phyloP scores from a whole-genome alignment of 371 early-diverging fungal species.

The Rhizopus sp. region DNA sequence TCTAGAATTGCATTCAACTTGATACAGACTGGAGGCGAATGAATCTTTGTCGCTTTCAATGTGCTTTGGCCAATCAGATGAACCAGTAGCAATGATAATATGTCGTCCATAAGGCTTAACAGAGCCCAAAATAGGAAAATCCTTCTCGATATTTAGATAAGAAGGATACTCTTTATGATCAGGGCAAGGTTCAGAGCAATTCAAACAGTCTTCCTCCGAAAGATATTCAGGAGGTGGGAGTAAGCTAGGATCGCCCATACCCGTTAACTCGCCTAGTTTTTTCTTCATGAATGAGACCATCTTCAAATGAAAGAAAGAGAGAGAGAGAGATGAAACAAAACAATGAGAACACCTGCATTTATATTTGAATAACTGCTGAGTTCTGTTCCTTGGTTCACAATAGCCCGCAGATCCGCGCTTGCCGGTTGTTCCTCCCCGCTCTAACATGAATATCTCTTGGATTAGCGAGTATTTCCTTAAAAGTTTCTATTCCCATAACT shows the following conservation, averaged over 20 bases:
- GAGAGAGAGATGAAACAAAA: neutral
- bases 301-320: neutral
- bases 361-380: no score
- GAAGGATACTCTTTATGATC: slow-evolving; percentile 62
- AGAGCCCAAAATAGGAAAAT: slow-evolving; percentile 51
- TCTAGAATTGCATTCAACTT: slow-evolving; percentile 1
- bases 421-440: no score
- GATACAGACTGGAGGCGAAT: slow-evolving; percentile 28
- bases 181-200: slow-evolving; percentile 47
- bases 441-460: no score
- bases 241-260: slow-evolving; percentile 10
- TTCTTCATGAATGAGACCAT: slow-evolving; percentile 13
- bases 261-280: slow-evolving; percentile 11
- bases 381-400: no score
- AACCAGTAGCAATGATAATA: slow-evolving; percentile 62
- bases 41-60: slow-evolving; percentile 51
- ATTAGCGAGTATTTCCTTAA: no score
- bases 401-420: no score
- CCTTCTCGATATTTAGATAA: slow-evolving; percentile 64
- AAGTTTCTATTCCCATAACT: no score
- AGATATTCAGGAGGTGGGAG: slow-evolving; percentile 23
- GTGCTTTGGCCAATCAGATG: slow-evolving; percentile 56
- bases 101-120: slow-evolving; percentile 70
- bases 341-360: neutral
- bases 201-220: slow-evolving; percentile 37